phyloP scores from a whole-genome alignment of 208 protist genomes.

The Vickermania ingenoplastis region DNA sequence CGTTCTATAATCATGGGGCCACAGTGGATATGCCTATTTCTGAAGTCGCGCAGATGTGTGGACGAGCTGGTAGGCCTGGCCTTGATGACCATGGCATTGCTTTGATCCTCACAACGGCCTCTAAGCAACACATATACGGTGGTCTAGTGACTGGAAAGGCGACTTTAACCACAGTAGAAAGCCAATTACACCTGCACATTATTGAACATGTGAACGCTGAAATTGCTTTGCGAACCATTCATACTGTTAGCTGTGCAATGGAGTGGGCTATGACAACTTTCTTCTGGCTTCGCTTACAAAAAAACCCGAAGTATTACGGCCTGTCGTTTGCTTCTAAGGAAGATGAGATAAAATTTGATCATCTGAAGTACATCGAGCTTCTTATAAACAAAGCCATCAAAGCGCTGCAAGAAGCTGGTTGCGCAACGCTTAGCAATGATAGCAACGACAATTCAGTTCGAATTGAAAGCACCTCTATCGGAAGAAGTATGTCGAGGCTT shows the following conservation, averaged over 20 bases:
- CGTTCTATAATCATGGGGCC: conserved; percentile 95
- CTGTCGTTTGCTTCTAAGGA: conserved; percentile 34
- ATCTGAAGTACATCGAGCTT: conserved; percentile 38
- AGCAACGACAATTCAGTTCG: background rate
- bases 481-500: conserved; percentile 61
- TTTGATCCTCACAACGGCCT: conserved; percentile 81
- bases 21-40: conserved; percentile 91
- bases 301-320: conserved; percentile 66
- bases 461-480: conserved; percentile 30
- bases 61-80: conserved; percentile 82
- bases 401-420: conserved; percentile 49
- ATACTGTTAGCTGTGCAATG: conserved; percentile 48
- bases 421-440: conserved; percentile 14
- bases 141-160: conserved; percentile 33
- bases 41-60: conserved; percentile 99
- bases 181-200: conserved; percentile 73
- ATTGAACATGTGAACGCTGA: conserved; percentile 93
- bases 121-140: conserved; percentile 48
- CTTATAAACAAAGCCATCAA: conserved; percentile 58
- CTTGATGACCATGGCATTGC: conserved; percentile 79
- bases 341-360: conserved; percentile 35
- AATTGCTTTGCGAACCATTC: conserved; percentile 84
- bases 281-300: conserved; percentile 73
- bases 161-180: conserved; percentile 47
- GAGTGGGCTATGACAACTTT: conserved; percentile 89